Evolutionary conservation across 169 alveolate species (phyloP).

Genomic region (Ichthyophthirius multifiliis): DNA sequence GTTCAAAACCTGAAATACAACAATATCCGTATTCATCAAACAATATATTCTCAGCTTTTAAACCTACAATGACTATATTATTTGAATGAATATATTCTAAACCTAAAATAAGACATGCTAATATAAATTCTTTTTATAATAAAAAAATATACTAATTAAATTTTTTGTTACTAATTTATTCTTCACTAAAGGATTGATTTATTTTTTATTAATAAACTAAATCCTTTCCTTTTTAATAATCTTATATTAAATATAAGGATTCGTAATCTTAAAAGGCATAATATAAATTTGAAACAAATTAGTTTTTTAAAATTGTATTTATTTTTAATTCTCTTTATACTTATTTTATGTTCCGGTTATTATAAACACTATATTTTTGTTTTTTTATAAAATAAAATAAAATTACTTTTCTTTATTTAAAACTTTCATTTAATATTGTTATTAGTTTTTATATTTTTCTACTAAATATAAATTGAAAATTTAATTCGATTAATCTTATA

Average conservation of each 20-base stretch:
- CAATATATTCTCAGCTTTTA: not conserved
- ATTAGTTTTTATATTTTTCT: not conserved
- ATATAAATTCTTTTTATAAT: not conserved
- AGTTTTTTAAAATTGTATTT: not conserved
- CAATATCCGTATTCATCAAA: conserved; percentile 18
- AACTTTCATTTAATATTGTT: not conserved
- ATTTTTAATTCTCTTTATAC: not conserved
- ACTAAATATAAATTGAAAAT: not conserved
- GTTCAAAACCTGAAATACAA: not conserved
- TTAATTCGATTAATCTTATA: not conserved
- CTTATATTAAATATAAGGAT: not conserved
- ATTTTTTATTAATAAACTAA: no score
- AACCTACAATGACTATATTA: not conserved
- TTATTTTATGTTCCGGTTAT: not conserved
- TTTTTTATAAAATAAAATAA: not conserved
- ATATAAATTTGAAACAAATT: not conserved
- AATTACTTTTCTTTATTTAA: not conserved
- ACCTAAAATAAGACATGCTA: not conserved
- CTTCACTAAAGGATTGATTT: no score
- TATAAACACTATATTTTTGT: not conserved
- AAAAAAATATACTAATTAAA: not conserved
- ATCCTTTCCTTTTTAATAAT: not conserved
- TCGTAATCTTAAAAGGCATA: not conserved
- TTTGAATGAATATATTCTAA: not conserved
- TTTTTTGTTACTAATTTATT: not conserved